These are phyloP conservation scores for Backusella sp. DNA, from an alignment of 192 early-diverging fungal species.

Conservation along the genomic window DNA sequence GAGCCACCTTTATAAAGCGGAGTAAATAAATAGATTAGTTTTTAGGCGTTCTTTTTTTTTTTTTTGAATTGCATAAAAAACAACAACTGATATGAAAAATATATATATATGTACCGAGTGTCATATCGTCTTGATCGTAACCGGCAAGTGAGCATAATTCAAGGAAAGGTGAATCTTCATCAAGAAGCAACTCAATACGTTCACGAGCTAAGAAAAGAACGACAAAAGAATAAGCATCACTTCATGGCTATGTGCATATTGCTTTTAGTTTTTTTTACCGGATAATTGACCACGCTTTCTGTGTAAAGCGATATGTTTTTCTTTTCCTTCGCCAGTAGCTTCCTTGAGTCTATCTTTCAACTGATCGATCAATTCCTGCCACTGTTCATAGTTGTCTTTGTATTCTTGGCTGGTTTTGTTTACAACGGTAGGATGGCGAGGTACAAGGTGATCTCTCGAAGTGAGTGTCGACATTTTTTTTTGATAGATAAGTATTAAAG, in stretches of 20 bases:
- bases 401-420: slow-evolving; percentile 51
- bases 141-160: slow-evolving; percentile 63
- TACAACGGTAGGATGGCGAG: slow-evolving; percentile 41
- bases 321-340: slow-evolving; percentile 49
- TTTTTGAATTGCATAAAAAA: neutral
- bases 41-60: too few relatives aligned
- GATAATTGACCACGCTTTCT: slow-evolving; percentile 59
- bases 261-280: slow-evolving; percentile 33
- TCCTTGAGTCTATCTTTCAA: slow-evolving; percentile 52
- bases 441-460: slow-evolving; percentile 39
- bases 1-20: slow-evolving; percentile 49
- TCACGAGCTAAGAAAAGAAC: slow-evolving; percentile 47
- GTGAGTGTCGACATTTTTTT: slow-evolving; percentile 30
- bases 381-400: slow-evolving; percentile 55
- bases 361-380: slow-evolving; percentile 45
- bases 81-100: neutral
- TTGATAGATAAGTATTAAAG: neutral
- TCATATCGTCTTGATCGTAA: slow-evolving; percentile 63
- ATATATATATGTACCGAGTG: slow-evolving; percentile 32
- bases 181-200: slow-evolving; percentile 56
- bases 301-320: slow-evolving; percentile 49
- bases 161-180: slow-evolving; percentile 65
- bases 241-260: neutral
- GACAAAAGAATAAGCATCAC: slow-evolving; percentile 1
- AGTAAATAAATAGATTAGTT: neutral